Evolutionary conservation across 78 protist species (phyloP), one percentile per base, ranked within the genome.

Genomic region (Dictyostelium intermedium): DNA sequence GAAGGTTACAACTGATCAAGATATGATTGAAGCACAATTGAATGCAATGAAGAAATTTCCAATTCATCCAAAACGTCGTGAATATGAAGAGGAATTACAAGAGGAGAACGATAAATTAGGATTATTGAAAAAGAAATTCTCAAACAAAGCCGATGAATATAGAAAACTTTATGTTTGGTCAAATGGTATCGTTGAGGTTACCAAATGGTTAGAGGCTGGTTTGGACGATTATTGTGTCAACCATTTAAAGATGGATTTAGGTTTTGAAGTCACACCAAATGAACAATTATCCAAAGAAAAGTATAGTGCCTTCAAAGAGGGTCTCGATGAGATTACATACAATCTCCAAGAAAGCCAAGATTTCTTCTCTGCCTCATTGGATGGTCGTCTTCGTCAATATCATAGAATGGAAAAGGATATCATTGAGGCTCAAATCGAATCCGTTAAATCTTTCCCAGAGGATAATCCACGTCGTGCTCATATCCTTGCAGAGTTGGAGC

Each of bases 271-370:
- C 0, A 47, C 18, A 5, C 85, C 96, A 50, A 91, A 53, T 5
- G 85, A 43, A 34, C 34, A 81, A 63, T 70, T 94, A 16, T 25
- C 84, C 25, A 91, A 82, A 60, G 92, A 89, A 20, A 41, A 87
- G 32, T 94, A 76, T 25, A 14, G 30, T 7, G 14, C 81, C 10
- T 94, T 30, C 69, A 85, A 85, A 53, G 60, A 47, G 8, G 96
- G 96, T 80, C 79, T 94, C 32, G 96, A 87, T 39, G 96, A 94
- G 43, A 94, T 94, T 80, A 94, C 96, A 11, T 94, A 94, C 93
- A 94, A 94, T 70, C 91, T 94, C 39, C 96, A 94, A 87, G 96
- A 94, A 23, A 87, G 94, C 16, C 96, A 94, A 87, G 96, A 94
- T 56, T 94, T 94, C 41, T 94, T 94, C 91, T 37, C 39, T 16